These are phyloP conservation scores for Polytolypa hystricis DNA, from an alignment of 2,329 filamentous ascomycete species.

Conservation along the genomic window DNA sequence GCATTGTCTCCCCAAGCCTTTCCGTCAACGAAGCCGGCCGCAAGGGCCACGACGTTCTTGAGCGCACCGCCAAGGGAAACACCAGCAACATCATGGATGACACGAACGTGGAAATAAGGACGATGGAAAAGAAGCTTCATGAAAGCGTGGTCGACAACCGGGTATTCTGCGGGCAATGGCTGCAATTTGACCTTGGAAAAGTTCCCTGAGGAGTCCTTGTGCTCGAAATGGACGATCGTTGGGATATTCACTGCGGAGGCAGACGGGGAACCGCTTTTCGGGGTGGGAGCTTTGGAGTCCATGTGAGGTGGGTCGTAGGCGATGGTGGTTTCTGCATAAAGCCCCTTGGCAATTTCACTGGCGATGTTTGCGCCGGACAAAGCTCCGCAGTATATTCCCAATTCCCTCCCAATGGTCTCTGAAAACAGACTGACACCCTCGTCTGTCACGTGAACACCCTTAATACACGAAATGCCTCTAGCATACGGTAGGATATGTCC, in stretches of 20 bases:
- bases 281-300: constrained; percentile 68
- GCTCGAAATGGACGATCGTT: constrained; percentile 43
- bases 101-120: constrained; percentile 92
- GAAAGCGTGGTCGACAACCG: constrained; percentile 71
- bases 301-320: constrained; percentile 87
- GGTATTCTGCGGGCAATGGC: constrained; percentile 69
- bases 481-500: constrained; percentile 88
- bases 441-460: constrained; percentile 87
- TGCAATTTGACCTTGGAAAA: constrained; percentile 59
- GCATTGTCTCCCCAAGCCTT: constrained; percentile 97
- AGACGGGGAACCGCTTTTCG: constrained; percentile 41
- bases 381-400: constrained; percentile 94
- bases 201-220: constrained; percentile 59
- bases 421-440: constrained; percentile 82
- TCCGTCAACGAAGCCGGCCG: constrained; percentile 89
- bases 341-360: constrained; percentile 84
- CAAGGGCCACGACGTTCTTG: constrained; percentile 93
- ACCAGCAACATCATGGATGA: constrained; percentile 91
- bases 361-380: constrained; percentile 95
- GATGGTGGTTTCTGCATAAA: constrained; percentile 94
- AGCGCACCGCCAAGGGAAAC: constrained; percentile 88
- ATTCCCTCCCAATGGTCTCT: constrained; percentile 80
- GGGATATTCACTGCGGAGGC: constrained; percentile 32
- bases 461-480: constrained; percentile 92
- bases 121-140: constrained; percentile 85